Evolutionary conservation across 2,329 filamentous ascomycete species (phyloP).

Genomic region (Fusarium xyrophilum): DNA sequence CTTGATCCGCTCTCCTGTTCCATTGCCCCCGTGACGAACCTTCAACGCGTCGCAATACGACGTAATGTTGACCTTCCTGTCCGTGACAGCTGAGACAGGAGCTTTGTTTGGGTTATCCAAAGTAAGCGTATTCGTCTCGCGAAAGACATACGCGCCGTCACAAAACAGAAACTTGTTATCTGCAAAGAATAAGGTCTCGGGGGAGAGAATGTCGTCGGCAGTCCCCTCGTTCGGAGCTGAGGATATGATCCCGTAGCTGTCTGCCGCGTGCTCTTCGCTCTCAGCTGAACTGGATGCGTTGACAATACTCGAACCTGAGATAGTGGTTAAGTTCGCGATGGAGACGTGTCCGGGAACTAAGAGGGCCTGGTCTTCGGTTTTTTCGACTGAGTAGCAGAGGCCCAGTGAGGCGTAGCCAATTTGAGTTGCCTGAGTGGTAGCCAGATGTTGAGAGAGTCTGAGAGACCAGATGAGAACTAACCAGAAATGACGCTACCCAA

Average conservation of each 20-base stretch:
- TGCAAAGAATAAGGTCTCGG: neutral
- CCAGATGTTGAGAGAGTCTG: neutral
- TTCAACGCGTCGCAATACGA: neutral
- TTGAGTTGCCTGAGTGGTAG: neutral
- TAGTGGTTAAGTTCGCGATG: neutral
- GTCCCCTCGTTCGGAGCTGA: neutral
- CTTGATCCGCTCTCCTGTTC: accelerated
- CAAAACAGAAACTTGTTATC: neutral
- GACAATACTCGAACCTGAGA: neutral
- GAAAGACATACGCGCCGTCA: neutral
- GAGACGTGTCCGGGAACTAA: neutral
- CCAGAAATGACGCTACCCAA: neutral
- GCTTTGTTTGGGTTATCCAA: accelerated
- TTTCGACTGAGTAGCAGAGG: neutral
- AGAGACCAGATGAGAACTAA: neutral
- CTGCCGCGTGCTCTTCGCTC: neutral
- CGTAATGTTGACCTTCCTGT: neutral
- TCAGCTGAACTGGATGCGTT: neutral
- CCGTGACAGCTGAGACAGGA: neutral
- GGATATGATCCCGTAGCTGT: neutral
- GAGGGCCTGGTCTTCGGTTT: neutral
- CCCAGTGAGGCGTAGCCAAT: neutral
- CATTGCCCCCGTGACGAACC: neutral
- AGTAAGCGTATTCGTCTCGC: neutral
- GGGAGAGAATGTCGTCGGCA: neutral